Conservation (phyloP, 116 monocot genomes). For the Trichopus zeylanicus region DNA sequence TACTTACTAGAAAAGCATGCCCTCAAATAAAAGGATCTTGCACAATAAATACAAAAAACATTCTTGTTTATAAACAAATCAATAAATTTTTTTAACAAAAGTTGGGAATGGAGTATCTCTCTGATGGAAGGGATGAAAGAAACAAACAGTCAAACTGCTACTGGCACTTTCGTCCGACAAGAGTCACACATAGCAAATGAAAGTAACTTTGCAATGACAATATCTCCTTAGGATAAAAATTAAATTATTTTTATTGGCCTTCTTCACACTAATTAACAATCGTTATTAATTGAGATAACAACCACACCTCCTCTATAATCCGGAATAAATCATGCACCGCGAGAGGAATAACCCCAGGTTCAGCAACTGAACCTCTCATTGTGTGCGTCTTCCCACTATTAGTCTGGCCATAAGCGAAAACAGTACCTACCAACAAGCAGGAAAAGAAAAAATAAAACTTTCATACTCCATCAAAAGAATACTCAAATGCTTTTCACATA, state of each 20-base stretch:
- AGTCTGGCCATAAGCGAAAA: conserved; percentile 98
- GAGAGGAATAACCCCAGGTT: conserved; percentile 87
- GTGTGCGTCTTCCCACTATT: conserved; percentile 95
- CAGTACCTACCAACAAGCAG: conserved; percentile 54
- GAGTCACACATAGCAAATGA: too few species aligned
- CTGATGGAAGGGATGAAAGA: too few species aligned
- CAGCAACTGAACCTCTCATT: conserved; percentile 66
- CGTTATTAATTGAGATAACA: background rate
- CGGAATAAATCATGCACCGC: conserved; percentile 74
- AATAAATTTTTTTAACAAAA: too few species aligned
- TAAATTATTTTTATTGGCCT: too few species aligned
- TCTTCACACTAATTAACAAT: background rate
- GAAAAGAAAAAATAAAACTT: background rate
- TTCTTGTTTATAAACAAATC: too few species aligned
- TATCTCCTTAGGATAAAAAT: background rate
- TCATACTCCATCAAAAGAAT: background rate
- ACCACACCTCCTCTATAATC: conserved; percentile 65
- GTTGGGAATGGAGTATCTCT: too few species aligned
- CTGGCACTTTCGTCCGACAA: too few species aligned
- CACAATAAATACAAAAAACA: too few species aligned
- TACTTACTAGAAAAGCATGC: too few species aligned
- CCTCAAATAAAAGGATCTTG: too few species aligned
- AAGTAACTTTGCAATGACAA: background rate
- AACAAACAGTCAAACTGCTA: too few species aligned
- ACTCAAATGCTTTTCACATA: background rate